These are phyloP conservation scores for Scleromitrula shiraiana DNA, from an alignment of 2,329 filamentous ascomycete species.

Conservation along the genomic window DNA sequence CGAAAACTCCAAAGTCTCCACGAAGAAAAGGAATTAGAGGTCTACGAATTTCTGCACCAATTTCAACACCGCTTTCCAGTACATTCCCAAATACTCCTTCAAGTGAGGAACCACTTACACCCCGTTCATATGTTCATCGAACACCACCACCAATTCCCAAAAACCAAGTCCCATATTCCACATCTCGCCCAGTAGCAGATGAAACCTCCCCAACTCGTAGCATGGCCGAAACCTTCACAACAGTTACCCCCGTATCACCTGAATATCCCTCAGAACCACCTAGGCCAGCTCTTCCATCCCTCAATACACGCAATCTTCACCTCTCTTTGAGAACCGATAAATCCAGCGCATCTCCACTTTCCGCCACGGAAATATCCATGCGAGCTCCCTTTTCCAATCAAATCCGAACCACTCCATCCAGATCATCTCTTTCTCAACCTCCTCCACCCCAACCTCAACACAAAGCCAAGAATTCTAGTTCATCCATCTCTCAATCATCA, in stretches of 20 bases:
- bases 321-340: slow-evolving; percentile 17
- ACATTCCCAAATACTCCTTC: slow-evolving; percentile 47
- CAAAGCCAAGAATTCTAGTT: background rate
- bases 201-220: slow-evolving; percentile 21
- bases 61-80: slow-evolving; percentile 54
- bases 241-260: slow-evolving; percentile 9
- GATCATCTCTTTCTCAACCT: background rate
- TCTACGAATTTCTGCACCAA: slow-evolving; percentile 55
- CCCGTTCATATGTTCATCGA: slow-evolving; percentile 49
- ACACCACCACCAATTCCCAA: slow-evolving; percentile 49
- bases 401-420: slow-evolving; percentile 9
- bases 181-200: slow-evolving; percentile 15
- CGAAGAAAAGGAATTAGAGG: slow-evolving; percentile 34
- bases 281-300: background rate
- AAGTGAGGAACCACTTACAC: slow-evolving; percentile 50
- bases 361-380: slow-evolving; percentile 8
- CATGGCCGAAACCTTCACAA: slow-evolving; percentile 23
- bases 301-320: slow-evolving; percentile 6
- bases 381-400: background rate
- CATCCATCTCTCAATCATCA: background rate
- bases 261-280: background rate
- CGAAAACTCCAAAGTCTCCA: slow-evolving; percentile 29
- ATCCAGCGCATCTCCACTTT: slow-evolving; percentile 17
- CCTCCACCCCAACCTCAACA: slow-evolving; percentile 9
- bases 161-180: slow-evolving; percentile 33